Evolutionary conservation across 2,329 filamentous ascomycete genomes (phyloP), one percentile per base, ranked within the genome.

Genomic region (Thelonectria discophora): DNA sequence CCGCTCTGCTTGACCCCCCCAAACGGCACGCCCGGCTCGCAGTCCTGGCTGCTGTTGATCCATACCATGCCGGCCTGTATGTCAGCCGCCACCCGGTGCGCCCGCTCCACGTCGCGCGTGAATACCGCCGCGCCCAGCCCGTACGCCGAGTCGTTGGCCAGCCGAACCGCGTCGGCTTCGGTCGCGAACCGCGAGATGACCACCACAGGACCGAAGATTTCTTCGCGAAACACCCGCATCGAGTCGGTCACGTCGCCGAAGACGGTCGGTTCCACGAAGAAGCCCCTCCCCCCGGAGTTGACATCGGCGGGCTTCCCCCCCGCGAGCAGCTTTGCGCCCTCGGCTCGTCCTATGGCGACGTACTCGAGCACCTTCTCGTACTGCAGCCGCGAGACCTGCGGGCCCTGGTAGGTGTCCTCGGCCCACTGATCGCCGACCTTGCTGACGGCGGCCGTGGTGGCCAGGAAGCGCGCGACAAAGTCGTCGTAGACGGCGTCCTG

Each of bases 221-320:
- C 92, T 80, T 95, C 91, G 77, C 91, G 86, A 80, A 92, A 88
- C 74, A 96, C 93, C 84, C 91, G 93, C 91, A 94, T 94, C 92
- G 60, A 60, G 47, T 67, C 45, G 39, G 65, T 64, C 34, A 72
- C 91, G 72, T 92, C 88, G 75, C 86, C 88, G 83, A 96, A 95
- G 79, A 95, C 91, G 73, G 92, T 95, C 32, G 92, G 92, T 82
- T 94, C 82, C 78, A 95, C 92, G 82, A 93, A 95, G 86, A 90
- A 95, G 60, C 91, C 91, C 83, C 92, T 7, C 27, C 27, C 88
- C 27, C 27, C 88, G 73, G 82, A 77, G 63, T 90, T 90, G 78
- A 88, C 87, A 72, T 71, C 63, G 3, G 62, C 54, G 3, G 65
- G 63, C 20, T 68, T 88, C 12, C 75, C 76, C 13, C 75, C 75